phyloP scores from a whole-genome alignment of 148 eudicot genomes.

The Vaccinium corymbosum region DNA sequence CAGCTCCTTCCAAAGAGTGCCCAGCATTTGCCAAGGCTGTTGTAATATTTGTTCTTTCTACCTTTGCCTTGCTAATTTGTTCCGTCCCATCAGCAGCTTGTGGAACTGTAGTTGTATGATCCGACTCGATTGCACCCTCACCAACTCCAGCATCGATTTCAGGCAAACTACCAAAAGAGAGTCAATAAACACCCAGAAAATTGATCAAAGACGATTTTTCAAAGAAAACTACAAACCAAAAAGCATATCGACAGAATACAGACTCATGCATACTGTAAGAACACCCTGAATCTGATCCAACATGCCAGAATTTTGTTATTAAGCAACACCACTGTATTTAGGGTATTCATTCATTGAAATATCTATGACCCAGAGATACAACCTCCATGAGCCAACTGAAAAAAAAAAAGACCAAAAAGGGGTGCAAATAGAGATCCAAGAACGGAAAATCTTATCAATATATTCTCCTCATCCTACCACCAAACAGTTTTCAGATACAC shows the following conservation, averaged over 20 bases:
- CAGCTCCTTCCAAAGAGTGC: constrained; percentile 69
- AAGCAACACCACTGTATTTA: background rate
- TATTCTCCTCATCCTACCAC: background rate
- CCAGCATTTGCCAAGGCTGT: constrained; percentile 78
- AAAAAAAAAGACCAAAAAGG: background rate
- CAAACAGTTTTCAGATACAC: constrained; percentile 8
- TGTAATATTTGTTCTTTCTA: constrained; percentile 41
- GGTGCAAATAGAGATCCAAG: background rate
- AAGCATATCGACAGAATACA: constrained; percentile 13
- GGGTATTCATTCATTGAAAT: background rate
- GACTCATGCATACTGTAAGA: background rate
- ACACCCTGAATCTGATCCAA: constrained; percentile 6
- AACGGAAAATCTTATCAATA: background rate
- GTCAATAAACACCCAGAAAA: constrained; percentile 16
- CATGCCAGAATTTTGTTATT: background rate
- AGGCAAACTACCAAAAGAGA: constrained; percentile 31
- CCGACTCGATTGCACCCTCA: constrained; percentile 38
- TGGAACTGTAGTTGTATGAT: constrained; percentile 31
- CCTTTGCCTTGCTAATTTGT: constrained; percentile 32
- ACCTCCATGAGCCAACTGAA: background rate
- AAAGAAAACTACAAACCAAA: constrained; percentile 10
- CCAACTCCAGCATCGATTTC: constrained; percentile 41
- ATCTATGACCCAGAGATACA: background rate
- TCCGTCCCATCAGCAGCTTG: constrained; percentile 34
- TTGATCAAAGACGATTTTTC: constrained; percentile 5